A percentile compares a stretch with the other conserved stretches of the same genome.
Conservation (phyloP, 306 rosid genomes). For the Cicer bijugum region DNA sequence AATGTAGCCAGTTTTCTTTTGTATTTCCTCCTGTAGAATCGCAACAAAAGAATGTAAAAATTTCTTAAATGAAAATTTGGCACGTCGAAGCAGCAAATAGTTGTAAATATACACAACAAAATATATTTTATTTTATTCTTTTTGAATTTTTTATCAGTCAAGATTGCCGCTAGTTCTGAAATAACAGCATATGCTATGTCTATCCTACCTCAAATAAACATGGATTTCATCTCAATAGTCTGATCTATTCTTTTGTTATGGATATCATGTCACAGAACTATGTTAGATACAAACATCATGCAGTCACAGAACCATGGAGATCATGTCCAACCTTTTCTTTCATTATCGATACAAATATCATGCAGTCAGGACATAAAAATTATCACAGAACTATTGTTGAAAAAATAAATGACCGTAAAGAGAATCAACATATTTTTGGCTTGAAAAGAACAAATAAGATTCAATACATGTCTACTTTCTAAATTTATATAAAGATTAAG, state of each 20-base stretch:
- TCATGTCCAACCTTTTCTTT: too few species aligned
- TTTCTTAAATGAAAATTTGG: conserved; percentile 17
- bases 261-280: neutral
- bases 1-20: conserved; percentile 95
- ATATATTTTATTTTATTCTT: neutral
- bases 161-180: neutral
- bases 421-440: too few species aligned
- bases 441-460: too few species aligned
- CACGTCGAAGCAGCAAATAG: conserved; percentile 32
- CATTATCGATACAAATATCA: too few species aligned
- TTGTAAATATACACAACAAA: conserved; percentile 9
- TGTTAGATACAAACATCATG: too few species aligned
- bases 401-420: neutral
- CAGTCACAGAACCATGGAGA: too few species aligned
- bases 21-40: conserved; percentile 86
- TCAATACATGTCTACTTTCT: neutral
- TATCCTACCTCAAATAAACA: neutral
- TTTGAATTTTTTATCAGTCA: neutral
- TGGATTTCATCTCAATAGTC: neutral
- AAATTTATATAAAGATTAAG: neutral
- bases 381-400: neutral
- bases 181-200: neutral
- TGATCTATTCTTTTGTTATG: neutral
- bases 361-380: too few species aligned
- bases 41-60: conserved; percentile 37